Evolutionary conservation across 129 eudicot species (phyloP), one percentile per base, ranked within the genome.

Genomic region (Dittrichia graveolens): DNA sequence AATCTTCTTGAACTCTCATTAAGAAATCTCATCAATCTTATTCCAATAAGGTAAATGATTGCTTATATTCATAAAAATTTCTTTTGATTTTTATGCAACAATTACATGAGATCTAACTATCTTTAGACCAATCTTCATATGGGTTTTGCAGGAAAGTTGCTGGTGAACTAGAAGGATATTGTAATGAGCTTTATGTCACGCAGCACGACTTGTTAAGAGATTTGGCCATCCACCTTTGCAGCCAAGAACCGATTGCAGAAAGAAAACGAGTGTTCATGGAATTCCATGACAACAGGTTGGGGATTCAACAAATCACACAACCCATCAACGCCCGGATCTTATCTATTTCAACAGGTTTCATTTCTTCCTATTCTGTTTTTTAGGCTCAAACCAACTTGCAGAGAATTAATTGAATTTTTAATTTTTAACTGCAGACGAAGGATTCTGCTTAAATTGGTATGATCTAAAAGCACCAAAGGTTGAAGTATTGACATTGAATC

Each of bases 281-380:
- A 54, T 56, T 83, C 38, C 49, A 46, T 10, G 69, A 63, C 13
- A 72, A 75, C 37, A 71, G 57, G 18, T 75, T 24, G 49, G 3
- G 49, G 11, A 45, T 45, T 45, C 8, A 5, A 45, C 49, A 45
- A 7, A 46, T 46, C 3, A 3, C 48, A 18, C 34, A 56, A 56
- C 39, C 34, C 2, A 37, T 59, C 16, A 59, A 59, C 10, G 6
- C 44, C 7, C 75, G 58, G 6, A 66, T 81, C 1, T 49, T 81
- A 39, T 70, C 85, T 65, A 78, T 82, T 39, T 77, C 85, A 13
- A 72, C 77, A 52, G 82, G 82, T 82, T 16, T 82, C 56, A 37
- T 49, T 2, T 60, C 57, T 12, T 58, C 12, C 24, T n/a, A 12
- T 38, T 12, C 48, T 37, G 9, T 12, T 38, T 63, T 65, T 43